These are phyloP conservation scores for Beta macrorhiza DNA, from an alignment of 179 eudicot species.

Conservation along the genomic window DNA sequence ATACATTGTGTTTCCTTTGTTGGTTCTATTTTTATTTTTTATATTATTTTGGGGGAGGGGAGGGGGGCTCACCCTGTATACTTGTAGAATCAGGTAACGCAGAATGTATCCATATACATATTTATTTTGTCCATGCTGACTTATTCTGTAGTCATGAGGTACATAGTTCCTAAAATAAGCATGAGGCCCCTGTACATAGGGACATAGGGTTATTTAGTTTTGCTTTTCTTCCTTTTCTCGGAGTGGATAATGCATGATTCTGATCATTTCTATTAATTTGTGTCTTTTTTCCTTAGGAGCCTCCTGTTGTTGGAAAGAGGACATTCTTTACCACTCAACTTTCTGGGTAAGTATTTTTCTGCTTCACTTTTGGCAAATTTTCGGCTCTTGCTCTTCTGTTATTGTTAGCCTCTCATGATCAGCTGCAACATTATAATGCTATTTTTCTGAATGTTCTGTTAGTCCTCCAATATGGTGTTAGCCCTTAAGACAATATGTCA, in stretches of 20 bases:
- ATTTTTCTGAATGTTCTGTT: constrained; percentile 6
- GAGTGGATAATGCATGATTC: not conserved
- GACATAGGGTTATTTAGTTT: no score
- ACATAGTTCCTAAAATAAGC: not conserved
- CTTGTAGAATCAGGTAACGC: no score
- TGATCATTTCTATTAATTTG: constrained; percentile 18
- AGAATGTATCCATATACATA: no score
- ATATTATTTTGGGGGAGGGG: no score
- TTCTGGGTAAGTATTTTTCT: constrained; percentile 61
- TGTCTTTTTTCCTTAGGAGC: constrained; percentile 66
- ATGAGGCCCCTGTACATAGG: not conserved
- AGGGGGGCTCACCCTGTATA: no score
- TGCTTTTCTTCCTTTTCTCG: no score
- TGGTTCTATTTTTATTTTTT: not conserved
- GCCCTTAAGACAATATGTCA: not conserved
- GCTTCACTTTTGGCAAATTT: not conserved
- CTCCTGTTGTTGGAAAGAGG: constrained; percentile 91
- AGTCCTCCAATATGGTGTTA: not conserved
- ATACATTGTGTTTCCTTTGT: not conserved
- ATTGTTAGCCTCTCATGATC: constrained; percentile 10
- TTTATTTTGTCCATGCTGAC: no score
- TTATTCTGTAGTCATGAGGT: not conserved
- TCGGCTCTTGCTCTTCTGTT: not conserved
- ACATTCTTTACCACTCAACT: constrained; percentile 59
- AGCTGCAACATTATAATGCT: not conserved